These are phyloP conservation scores for Nidularia pulvinata DNA, from an alignment of 768 basidiomycete species.

Conservation along the genomic window DNA sequence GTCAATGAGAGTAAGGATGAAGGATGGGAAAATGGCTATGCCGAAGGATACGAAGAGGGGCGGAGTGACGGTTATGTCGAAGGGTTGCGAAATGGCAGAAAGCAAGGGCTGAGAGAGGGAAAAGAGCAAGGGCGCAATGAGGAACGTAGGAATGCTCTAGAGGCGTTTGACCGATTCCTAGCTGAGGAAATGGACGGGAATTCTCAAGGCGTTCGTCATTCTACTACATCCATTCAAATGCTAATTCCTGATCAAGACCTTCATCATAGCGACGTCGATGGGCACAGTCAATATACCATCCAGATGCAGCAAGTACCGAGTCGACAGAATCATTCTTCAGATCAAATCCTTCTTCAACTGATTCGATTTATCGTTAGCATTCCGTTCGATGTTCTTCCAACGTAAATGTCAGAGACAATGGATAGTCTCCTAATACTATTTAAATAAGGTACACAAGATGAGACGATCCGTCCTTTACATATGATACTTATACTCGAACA, in stretches of 20 bases:
- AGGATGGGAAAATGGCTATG: constrained; percentile 44
- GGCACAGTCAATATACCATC: constrained; percentile 27
- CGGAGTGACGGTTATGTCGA: constrained; percentile 33
- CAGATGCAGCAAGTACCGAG: constrained; percentile 4
- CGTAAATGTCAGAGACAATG: no score
- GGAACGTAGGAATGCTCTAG: constrained; percentile 51
- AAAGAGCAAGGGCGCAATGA: constrained; percentile 39
- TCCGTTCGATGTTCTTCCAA: no score
- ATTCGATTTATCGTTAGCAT: no score
- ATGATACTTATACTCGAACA: no score
- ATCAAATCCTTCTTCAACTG: not conserved
- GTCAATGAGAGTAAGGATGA: constrained; percentile 42
- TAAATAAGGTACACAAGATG: no score
- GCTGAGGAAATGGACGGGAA: constrained; percentile 37
- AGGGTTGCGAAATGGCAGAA: constrained; percentile 39
- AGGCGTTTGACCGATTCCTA: constrained; percentile 60
- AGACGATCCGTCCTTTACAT: no score
- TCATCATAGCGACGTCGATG: constrained; percentile 14
- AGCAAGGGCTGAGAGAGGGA: constrained; percentile 39
- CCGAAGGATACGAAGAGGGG: constrained; percentile 45
- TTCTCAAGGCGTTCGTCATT: constrained; percentile 1
- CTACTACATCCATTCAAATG: not conserved
- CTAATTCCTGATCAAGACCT: not conserved
- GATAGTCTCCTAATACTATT: no score
- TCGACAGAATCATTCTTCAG: not conserved